Evolutionary conservation across 345 rosid genomes (phyloP).

Genomic region (Durio zibethinus): DNA sequence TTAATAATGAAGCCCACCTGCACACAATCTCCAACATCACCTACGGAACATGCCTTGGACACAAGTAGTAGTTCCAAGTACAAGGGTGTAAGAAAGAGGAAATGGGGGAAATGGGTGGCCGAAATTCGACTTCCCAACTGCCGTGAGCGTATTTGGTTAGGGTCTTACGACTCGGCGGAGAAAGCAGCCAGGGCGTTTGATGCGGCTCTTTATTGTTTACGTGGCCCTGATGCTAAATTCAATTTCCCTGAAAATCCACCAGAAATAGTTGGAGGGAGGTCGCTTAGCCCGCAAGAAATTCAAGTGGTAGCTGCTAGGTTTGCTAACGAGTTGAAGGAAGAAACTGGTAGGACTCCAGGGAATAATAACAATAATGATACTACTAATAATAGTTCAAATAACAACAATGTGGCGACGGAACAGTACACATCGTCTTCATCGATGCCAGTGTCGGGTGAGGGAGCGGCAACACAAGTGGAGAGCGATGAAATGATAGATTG

Average conservation of each 20-base stretch:
- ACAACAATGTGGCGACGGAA: neutral
- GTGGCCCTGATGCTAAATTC: slow-evolving; percentile 57
- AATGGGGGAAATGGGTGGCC: slow-evolving; percentile 96
- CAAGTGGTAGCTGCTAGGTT: slow-evolving; percentile 53
- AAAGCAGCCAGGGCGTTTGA: slow-evolving; percentile 96
- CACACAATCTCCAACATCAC: neutral
- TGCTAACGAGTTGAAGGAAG: slow-evolving; percentile 29
- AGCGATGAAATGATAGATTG: slow-evolving; percentile 31
- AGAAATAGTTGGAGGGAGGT: slow-evolving; percentile 36
- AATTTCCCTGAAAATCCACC: slow-evolving; percentile 68
- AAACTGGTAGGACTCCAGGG: neutral
- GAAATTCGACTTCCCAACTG: slow-evolving; percentile 88
- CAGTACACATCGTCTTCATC: slow-evolving; percentile 5
- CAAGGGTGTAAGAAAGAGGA: slow-evolving; percentile 82
- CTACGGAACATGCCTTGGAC: slow-evolving; percentile 12
- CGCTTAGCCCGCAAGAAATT: slow-evolving; percentile 48
- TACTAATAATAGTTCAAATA: neutral
- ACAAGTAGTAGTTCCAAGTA: slow-evolving; percentile 36
- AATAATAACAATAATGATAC: neutral
- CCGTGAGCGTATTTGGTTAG: slow-evolving; percentile 90
- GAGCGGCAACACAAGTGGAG: neutral
- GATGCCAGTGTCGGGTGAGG: slow-evolving; percentile 13
- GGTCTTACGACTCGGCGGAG: slow-evolving; percentile 64
- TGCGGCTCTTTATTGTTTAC: slow-evolving; percentile 67
- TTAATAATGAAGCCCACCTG: slow-evolving; percentile 15